Evolutionary conservation across 2,329 filamentous ascomycete species (phyloP).

Genomic region (Chaetomium sp.): DNA sequence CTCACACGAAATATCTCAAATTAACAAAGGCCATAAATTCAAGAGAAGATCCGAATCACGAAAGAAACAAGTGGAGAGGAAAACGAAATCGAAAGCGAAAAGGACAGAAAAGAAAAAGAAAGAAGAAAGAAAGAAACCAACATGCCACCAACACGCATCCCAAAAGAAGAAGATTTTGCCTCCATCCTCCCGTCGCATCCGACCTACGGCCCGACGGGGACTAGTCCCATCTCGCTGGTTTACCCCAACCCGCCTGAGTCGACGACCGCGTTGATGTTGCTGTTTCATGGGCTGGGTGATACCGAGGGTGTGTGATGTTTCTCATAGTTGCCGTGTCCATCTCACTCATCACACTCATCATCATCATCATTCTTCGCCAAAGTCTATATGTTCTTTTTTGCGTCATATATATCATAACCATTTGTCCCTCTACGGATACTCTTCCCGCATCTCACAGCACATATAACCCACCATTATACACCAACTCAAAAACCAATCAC

Average conservation of each 20-base stretch:
- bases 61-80: background rate
- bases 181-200: slow-evolving; percentile 31
- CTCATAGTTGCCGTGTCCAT: too few species aligned
- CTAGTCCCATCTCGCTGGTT: slow-evolving; percentile 5
- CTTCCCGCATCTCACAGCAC: background rate
- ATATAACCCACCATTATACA: background rate
- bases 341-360: too few species aligned
- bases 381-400: too few species aligned
- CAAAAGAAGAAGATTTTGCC: slow-evolving; percentile 44
- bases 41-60: too few species aligned
- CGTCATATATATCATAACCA: background rate
- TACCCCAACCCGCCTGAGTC: slow-evolving; percentile 43
- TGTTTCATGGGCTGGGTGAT: slow-evolving; percentile 56
- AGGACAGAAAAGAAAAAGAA: background rate
- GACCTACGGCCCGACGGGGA: slow-evolving; percentile 34
- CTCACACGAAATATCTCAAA: background rate
- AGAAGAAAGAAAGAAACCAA: background rate
- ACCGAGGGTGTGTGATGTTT: background rate
- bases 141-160: slow-evolving; percentile 45
- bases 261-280: slow-evolving; percentile 67
- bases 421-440: background rate
- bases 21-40: background rate
- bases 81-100: background rate
- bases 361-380: too few species aligned
- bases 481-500: background rate